Base-by-base conservation (phyloP, 805 yeast genomes). In the Phaffomyces thermotolerans region DNA sequence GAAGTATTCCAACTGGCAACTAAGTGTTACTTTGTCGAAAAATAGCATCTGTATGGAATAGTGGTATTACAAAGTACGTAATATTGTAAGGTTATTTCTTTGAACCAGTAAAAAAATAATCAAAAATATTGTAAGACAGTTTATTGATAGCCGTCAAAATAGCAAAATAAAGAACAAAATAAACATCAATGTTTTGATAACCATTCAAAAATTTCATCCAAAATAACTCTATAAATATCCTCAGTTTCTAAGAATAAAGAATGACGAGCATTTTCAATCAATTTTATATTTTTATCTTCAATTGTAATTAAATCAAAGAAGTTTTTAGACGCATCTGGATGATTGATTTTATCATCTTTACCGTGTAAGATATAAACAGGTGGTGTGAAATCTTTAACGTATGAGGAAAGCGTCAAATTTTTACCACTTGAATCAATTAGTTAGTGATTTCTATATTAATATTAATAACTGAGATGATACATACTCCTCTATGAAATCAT, bases 301-400 rank as follows among this genome's bases (percentile, higher is more conserved):
- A 49, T 36, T 3, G 50, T 29, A 4, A 51, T 44, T 31, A 47
- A 29, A 5, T 49, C 37, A 15, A 43, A 34, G 43, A 53, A 52
- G 17, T 43, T 41, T 34, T 41, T 39, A 2, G 61, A 52, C 1
- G 51, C 56, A 13, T 45, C 49, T 8, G 50, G 48, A 41, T 66
- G 77, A 57, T 82, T 84, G 52, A 84, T 71, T 32, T 69, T 62
- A 58, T 85, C 95, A n/a, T 60, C 64, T 8, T 67, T 65, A 27
- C 91, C 89, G 57, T 84, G 91, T 36, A 76, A 52, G 10, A 84
- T 63, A 27, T 80, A 58, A 4, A 83, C 53, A 0, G 85, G 78
- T 10, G 71, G 65, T 8, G 67, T 43, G n/a, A 47, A 53, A 18
- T 49, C 38, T 31, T 42, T 36, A 3, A 65, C 50, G 41, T 66